Percentiles rank a stretch among this genome's conserved stretches.
phyloP scores from a whole-genome alignment of 169 alveolate species.

The Plasmodium fragile region DNA sequence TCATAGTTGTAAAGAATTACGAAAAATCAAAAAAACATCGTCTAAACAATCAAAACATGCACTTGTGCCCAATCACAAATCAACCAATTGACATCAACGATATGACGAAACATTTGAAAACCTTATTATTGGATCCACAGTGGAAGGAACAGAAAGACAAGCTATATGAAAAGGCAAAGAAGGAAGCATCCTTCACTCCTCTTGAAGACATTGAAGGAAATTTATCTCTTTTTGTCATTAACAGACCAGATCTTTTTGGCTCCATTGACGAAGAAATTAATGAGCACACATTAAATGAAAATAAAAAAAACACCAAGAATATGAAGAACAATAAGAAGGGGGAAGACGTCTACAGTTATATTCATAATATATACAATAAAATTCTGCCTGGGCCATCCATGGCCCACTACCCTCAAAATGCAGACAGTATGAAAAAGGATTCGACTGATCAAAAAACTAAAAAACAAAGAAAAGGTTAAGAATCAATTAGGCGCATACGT shows the following conservation, averaged over 20 bases:
- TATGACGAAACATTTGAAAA: conserved; percentile 94
- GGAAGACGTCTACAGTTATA: conserved; percentile 59
- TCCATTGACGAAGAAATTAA: conserved; percentile 92
- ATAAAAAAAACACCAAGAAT: conserved; percentile 32
- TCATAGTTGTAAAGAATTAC: conserved; percentile 88
- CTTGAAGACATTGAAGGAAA: conserved; percentile 90
- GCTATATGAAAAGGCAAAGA: conserved; percentile 90
- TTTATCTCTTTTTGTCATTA: conserved; percentile 90
- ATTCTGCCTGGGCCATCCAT: conserved; percentile 65
- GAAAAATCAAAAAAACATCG: conserved; percentile 84
- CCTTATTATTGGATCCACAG: conserved; percentile 96
- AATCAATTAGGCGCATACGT: neutral
- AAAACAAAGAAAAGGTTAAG: conserved; percentile 40
- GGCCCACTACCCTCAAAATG: conserved; percentile 43
- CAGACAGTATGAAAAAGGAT: neutral
- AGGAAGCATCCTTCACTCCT: conserved; percentile 91
- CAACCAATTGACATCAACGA: conserved; percentile 93
- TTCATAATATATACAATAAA: conserved; percentile 53
- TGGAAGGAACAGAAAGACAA: conserved; percentile 95
- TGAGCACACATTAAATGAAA: conserved; percentile 62
- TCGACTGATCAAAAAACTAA: conserved; percentile 13
- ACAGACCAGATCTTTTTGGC: conserved; percentile 94
- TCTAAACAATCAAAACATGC: conserved; percentile 83
- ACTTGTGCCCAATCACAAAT: conserved; percentile 96
- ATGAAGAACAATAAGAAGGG: conserved; percentile 20